Conservation (phyloP, 1,284 basidiomycete species). For the Neonothopanus nambi region DNA sequence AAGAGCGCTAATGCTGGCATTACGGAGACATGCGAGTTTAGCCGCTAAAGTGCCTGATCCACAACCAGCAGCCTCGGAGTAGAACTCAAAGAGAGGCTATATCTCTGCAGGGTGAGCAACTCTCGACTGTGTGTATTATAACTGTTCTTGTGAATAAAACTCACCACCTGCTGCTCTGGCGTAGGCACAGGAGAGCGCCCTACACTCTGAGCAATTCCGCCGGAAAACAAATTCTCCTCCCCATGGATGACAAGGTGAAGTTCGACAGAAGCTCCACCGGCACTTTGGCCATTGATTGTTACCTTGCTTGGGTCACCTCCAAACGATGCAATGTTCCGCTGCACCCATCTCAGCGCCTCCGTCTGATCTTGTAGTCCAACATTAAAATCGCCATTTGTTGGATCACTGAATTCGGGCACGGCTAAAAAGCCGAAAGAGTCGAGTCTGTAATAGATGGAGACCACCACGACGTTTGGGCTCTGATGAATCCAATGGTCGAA, state of each 20-base stretch:
- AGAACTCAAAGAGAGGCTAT: conserved; percentile 53
- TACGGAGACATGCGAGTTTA: conserved; percentile 48
- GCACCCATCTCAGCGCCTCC: conserved; percentile 62
- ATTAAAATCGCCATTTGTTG: conserved; percentile 51
- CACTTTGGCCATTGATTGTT: conserved; percentile 66
- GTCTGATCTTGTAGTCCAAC: conserved; percentile 64
- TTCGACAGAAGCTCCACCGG: conserved; percentile 56
- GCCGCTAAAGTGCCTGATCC: conserved; percentile 33
- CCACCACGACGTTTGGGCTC: conserved; percentile 51
- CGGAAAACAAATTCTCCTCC: conserved; percentile 43
- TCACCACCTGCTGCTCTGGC: conserved; percentile 50
- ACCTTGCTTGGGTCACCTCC: conserved; percentile 59
- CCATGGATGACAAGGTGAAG: conserved; percentile 52
- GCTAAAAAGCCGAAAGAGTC: conserved; percentile 56
- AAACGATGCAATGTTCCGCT: conserved; percentile 58
- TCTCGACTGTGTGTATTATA: too few relatives aligned
- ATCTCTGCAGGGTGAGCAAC: conserved; percentile 1
- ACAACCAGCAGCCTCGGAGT: conserved; percentile 49
- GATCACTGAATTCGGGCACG: conserved; percentile 40
- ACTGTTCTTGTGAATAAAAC: conserved; percentile 12
- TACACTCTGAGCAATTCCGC: conserved; percentile 62
- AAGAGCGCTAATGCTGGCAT: conserved; percentile 47
- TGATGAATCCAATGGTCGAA: conserved; percentile 56
- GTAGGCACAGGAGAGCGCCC: conserved; percentile 48
- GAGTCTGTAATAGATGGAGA: conserved; percentile 56